Base-by-base conservation (phyloP, 75 land plant species). In the Adiantum capillusveneris region DNA sequence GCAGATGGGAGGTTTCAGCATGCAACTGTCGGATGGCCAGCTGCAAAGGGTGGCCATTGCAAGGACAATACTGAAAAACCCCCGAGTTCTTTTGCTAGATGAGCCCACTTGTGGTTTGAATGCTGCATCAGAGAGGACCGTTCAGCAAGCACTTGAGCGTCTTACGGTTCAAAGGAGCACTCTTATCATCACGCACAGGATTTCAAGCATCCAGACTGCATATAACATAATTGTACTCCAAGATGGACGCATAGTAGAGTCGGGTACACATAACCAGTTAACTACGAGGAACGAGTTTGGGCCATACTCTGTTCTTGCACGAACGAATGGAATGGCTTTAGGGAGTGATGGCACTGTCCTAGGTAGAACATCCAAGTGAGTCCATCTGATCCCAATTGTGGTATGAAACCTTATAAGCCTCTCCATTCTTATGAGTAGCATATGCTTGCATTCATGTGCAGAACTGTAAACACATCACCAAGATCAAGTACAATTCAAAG, bases 81-180 rank as follows among this genome's bases (percentile, higher is more conserved):
- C 78, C 1, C 24, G 65, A 13, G 53, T 75, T 28, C 68, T 75
- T 16, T 66, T 75, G 30, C 43, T 75, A 25, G 78, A 75, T 29
- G 78, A 75, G 57, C 75, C 78, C 22, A 75, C 78, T 20, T 71
- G 78, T 59, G 78, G 68, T n/a, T 44, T 75, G 63, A 75, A 75
- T 41, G 62, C 68, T 1, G 67, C 44, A 25, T 75, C 74, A 2
- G 78, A 75, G 58, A 68, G 58, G 27, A 29, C 59, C 25, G 78
- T 75, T 24, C 78, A 70, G 42, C 75, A 64, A 31, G 75, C 78
- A 16, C 44, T 75, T 46, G 78, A 70, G 18, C 31, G 48, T n/a
- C 63, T 75, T 39, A 75, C 70, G 75, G 29, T 64, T 14, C 68
- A 75, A 21, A 20, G 75, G 31, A 70, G 75, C 14, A 75, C 78